Evolutionary conservation across 257 asterid genomes (phyloP).

Genomic region (Capsicum chinense): DNA sequence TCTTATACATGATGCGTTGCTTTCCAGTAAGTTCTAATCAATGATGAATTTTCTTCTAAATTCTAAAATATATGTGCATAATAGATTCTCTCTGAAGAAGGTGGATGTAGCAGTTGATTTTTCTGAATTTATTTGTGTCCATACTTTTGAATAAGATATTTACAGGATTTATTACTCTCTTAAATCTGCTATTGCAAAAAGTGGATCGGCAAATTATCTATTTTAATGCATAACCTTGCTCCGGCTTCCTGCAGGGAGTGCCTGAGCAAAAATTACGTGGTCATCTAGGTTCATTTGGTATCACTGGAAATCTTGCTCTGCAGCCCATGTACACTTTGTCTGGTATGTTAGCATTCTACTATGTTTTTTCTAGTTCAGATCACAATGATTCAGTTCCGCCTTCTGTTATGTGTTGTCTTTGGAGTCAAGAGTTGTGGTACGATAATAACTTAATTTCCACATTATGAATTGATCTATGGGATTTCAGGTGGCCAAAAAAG

Average conservation of each 20-base stretch:
- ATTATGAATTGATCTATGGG: slow-evolving; percentile 34
- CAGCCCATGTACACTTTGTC: slow-evolving; percentile 99
- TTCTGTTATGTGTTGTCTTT: slow-evolving; percentile 9
- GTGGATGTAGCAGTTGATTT: slow-evolving; percentile 11
- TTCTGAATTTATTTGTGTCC: slow-evolving; percentile 6
- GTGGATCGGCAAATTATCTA: slow-evolving; percentile 1
- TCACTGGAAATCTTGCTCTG: slow-evolving; percentile 97
- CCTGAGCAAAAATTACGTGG: slow-evolving; percentile 93
- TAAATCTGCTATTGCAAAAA: neutral
- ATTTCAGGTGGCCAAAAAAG: slow-evolving; percentile 97
- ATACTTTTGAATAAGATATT: slow-evolving; percentile 19
- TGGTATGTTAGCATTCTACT: slow-evolving; percentile 51
- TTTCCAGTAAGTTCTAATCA: slow-evolving; percentile 69
- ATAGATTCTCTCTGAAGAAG: neutral
- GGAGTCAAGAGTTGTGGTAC: slow-evolving; percentile 19
- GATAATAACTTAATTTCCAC: slow-evolving; percentile 25
- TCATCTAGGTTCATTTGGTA: slow-evolving; percentile 95
- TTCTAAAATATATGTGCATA: neutral
- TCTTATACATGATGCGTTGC: slow-evolving; percentile 98
- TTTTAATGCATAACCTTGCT: slow-evolving; percentile 24
- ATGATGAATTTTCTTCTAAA: neutral
- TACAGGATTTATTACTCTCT: slow-evolving; percentile 3
- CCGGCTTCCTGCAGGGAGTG: slow-evolving; percentile 74
- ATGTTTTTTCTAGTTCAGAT: slow-evolving; percentile 21
- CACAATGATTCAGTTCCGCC: slow-evolving; percentile 10